These are phyloP conservation scores for Paraconiothyrium sp. DNA, from an alignment of 2,329 filamentous ascomycete species.

Conservation along the genomic window DNA sequence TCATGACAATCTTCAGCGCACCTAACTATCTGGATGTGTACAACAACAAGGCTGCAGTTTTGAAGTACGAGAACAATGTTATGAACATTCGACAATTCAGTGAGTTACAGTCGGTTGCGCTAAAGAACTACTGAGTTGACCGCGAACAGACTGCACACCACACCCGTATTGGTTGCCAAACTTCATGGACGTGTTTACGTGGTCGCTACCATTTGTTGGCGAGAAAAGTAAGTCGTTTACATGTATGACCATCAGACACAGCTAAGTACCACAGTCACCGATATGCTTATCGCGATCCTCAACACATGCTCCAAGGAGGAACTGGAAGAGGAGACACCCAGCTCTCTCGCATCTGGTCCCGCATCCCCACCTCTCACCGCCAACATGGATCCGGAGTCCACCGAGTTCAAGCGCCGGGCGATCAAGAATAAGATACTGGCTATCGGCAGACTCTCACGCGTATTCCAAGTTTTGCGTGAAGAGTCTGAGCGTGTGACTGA, in stretches of 20 bases:
- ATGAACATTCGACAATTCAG: constrained; percentile 99
- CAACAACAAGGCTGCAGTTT: constrained; percentile 98
- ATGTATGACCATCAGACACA: neutral
- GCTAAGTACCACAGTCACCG: constrained; percentile 69
- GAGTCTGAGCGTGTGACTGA: constrained; percentile 97
- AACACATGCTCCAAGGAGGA: constrained; percentile 99
- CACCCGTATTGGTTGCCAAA: constrained; percentile 99
- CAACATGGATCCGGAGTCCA: constrained; percentile 78
- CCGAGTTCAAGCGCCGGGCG: constrained; percentile 91
- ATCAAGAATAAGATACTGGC: constrained; percentile 99
- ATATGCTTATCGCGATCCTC: constrained; percentile 98
- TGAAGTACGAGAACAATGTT: constrained; percentile 99
- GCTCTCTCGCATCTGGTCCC: constrained; percentile 75
- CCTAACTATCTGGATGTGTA: constrained; percentile 99
- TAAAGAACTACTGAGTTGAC: constrained; percentile 24
- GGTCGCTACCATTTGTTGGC: constrained; percentile 97
- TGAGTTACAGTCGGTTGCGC: constrained; percentile 29
- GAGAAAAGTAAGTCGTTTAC: constrained; percentile 71
- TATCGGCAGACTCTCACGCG: constrained; percentile 93
- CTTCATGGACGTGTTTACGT: constrained; percentile 99
- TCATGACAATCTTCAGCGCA: constrained; percentile 99
- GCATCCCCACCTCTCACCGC: constrained; percentile 74
- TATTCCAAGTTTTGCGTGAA: constrained; percentile 97
- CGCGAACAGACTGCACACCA: constrained; percentile 79
- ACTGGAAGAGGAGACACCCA: constrained; percentile 86